Percentiles rank a stretch among this genome's conserved stretches.
Conservation (phyloP, 192 early-diverging fungal species). For the Coemansia reversa region DNA sequence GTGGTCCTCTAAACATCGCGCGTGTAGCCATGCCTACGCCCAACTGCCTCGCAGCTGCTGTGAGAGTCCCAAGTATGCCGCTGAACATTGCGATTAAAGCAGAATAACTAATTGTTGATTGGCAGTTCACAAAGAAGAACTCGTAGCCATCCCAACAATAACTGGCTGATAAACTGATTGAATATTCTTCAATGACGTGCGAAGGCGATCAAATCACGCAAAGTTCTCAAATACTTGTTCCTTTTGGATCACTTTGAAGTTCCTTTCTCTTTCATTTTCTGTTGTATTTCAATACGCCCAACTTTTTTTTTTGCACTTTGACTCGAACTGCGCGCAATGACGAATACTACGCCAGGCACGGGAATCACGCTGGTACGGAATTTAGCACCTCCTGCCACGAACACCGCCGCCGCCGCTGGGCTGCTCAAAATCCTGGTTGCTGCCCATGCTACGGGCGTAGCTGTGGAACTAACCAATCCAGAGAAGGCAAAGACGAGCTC, state of each 20-base stretch:
- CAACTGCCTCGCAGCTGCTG: slow-evolving; percentile 19
- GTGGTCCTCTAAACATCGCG: slow-evolving; percentile 33
- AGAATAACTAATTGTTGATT: too few relatives aligned
- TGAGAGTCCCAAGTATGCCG: slow-evolving; percentile 23
- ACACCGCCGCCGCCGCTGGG: slow-evolving; percentile 48
- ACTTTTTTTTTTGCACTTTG: not conserved
- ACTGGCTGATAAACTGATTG: too few relatives aligned
- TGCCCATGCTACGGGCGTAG: slow-evolving; percentile 28
- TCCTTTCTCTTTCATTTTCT: slow-evolving; percentile 1
- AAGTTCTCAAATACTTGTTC: too few relatives aligned
- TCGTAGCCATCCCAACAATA: too few relatives aligned
- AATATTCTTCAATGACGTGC: not conserved
- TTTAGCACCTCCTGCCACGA: slow-evolving; percentile 33
- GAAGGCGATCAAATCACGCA: not conserved
- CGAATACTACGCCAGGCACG: slow-evolving; percentile 3
- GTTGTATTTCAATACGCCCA: not conserved
- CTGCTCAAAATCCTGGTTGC: slow-evolving; percentile 51
- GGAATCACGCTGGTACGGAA: slow-evolving; percentile 33
- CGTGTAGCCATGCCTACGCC: slow-evolving; percentile 3
- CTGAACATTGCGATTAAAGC: slow-evolving; percentile 20
- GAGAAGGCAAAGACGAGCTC: slow-evolving; percentile 14
- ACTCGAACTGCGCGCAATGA: not conserved
- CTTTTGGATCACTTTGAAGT: too few relatives aligned
- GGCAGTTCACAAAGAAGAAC: too few relatives aligned
- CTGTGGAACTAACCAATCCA: slow-evolving; percentile 22